phyloP scores from a whole-genome alignment of 495 filamentous ascomycete genomes.

The Trichocladium antarcticum region DNA sequence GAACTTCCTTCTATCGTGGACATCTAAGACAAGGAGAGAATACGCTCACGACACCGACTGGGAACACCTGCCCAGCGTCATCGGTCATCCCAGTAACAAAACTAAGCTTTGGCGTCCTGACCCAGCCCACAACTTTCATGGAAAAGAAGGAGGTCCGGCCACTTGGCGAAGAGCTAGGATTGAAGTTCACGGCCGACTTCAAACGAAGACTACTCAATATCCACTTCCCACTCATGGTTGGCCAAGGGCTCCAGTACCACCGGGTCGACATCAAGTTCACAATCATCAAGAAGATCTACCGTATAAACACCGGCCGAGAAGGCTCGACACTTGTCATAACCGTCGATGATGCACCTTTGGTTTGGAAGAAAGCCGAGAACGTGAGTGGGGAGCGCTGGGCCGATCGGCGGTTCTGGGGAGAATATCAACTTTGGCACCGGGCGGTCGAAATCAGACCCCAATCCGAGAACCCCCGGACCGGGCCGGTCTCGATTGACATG shows the following conservation, averaged over 20 bases:
- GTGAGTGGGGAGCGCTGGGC: constrained; percentile 32
- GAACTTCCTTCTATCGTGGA: too few relatives aligned
- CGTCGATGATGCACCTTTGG: constrained; percentile 53
- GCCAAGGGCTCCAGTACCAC: constrained; percentile 15
- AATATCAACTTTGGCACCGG: constrained; percentile 61
- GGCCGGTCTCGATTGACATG: constrained; percentile 46
- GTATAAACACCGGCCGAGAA: constrained; percentile 25
- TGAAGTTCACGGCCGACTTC: constrained; percentile 37
- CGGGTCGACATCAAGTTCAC: constrained; percentile 52
- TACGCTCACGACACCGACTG: constrained; percentile 17
- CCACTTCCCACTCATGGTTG: constrained; percentile 16
- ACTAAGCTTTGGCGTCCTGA: constrained; percentile 47
- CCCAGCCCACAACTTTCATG: constrained; percentile 38
- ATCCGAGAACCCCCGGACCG: constrained; percentile 21
- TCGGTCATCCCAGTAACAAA: constrained; percentile 23
- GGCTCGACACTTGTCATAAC: constrained; percentile 44
- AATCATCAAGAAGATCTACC: constrained; percentile 48
- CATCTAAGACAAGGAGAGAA: too few relatives aligned
- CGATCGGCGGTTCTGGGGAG: constrained; percentile 47
- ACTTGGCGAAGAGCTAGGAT: not conserved
- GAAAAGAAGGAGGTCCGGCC: constrained; percentile 30
- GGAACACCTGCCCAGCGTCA: constrained; percentile 19
- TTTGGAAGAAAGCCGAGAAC: constrained; percentile 45
- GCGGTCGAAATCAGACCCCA: constrained; percentile 57
- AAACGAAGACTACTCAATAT: constrained; percentile 32